Evolutionary conservation across 2,329 filamentous ascomycete genomes (phyloP).

Genomic region (Epichloe bromicola): DNA sequence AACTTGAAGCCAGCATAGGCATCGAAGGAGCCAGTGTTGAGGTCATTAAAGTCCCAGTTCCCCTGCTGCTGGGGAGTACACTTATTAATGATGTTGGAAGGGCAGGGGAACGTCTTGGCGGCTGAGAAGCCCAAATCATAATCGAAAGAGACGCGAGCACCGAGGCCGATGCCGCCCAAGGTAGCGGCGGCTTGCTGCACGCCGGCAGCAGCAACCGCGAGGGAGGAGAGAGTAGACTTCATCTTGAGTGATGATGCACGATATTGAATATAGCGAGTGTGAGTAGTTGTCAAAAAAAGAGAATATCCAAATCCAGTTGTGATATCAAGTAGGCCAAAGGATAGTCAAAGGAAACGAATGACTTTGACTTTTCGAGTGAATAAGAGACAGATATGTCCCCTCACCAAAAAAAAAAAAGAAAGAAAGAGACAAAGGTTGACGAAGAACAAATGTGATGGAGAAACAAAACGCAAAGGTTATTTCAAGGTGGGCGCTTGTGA

Average conservation of each 20-base stretch:
- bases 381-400: not conserved
- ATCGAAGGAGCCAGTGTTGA: slow-evolving; percentile 47
- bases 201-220: slow-evolving; percentile 39
- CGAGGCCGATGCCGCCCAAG: slow-evolving; percentile 14
- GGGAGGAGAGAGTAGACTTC: slow-evolving; percentile 34
- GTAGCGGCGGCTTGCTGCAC: slow-evolving; percentile 36
- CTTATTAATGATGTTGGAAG: slow-evolving; percentile 61
- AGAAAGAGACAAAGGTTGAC: not conserved
- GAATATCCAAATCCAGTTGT: slow-evolving; percentile 9
- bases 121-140: slow-evolving; percentile 9
- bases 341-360: slow-evolving; percentile 43
- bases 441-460: not conserved
- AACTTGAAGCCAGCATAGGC: slow-evolving; percentile 63
- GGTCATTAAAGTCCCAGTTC: slow-evolving; percentile 61
- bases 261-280: slow-evolving; percentile 6
- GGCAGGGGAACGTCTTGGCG: slow-evolving; percentile 45
- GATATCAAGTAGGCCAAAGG: slow-evolving; percentile 16
- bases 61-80: slow-evolving; percentile 56
- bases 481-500: not conserved
- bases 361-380: slow-evolving; percentile 31
- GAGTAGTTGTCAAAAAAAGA: not conserved
- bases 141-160: slow-evolving; percentile 2
- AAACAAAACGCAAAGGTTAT: not conserved
- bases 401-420: slow-evolving; percentile 9
- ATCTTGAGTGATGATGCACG: slow-evolving; percentile 23